Base-by-base conservation (phyloP, 2,329 filamentous ascomycete species). In the Neonectria coccinea region DNA sequence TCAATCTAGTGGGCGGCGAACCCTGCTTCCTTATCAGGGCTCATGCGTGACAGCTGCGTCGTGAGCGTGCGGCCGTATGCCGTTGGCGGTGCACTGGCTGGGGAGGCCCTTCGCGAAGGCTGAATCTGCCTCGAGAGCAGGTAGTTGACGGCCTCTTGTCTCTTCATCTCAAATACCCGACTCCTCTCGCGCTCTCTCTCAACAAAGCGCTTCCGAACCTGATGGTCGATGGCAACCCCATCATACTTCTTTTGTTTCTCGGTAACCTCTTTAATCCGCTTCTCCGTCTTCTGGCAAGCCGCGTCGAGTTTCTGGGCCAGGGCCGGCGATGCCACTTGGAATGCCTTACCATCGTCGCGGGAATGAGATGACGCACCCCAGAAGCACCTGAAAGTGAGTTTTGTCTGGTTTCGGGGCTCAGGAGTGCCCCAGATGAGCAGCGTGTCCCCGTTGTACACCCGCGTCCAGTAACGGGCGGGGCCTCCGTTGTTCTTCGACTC, bases 401-500 rank as follows among this genome's bases (percentile, higher is more conserved):
- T 83, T 4, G 80, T 84, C 60, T 83, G 77, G 54, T 73, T 78
- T 39, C 74, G 76, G 50, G 73, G 72, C 47, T 82, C 79, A 5
- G 79, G 76, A 12, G 82, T 79, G 47, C 88, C 83, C 84, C 89
- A 97, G 7, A 97, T 86, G 2, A 89, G 87, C 52, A 97, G 86
- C 25, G 88, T 83, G 75, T 97, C 95, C 1, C 92, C 93, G 36
- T 91, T 88, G 75, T 93, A 88, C 14, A 97, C 78, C 59, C 89
- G 88, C 27, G 91, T 89, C 89, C 89, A 91, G 74, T 85, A 79
- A 31, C 76, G 78, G 51, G 86, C 92, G 1, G 88, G 80, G 0
- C 84, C 82, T 27, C 82, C 79, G 3, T 85, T 83, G 62, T 87
- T 83, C 64, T 85, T 85, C 9, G 82, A 75, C 41, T 89, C 83